phyloP scores from a whole-genome alignment of 1,139 yeast genomes.

The Kodamaea anthophila region DNA sequence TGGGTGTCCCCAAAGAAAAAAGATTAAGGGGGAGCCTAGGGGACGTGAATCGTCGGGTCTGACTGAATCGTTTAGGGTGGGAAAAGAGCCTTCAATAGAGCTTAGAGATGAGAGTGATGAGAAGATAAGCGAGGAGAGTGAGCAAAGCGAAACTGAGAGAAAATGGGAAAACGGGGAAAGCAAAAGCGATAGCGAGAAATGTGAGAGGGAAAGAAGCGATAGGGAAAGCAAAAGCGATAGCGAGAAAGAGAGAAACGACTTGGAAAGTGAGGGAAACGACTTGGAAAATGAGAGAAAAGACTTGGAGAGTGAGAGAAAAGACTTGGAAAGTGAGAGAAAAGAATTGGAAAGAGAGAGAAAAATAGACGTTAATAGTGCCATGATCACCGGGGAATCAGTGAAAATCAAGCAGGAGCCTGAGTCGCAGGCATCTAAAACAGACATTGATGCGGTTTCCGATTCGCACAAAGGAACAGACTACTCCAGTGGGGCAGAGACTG shows the following conservation, averaged over 20 bases:
- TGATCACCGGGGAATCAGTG: background rate
- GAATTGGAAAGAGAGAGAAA: constrained; percentile 3
- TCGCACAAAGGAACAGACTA: background rate
- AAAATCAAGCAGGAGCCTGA: background rate
- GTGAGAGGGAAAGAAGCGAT: constrained; percentile 4
- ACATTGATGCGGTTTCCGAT: background rate
- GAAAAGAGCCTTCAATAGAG: constrained; percentile 1
- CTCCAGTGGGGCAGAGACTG: constrained; percentile 6
- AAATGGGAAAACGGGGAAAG: constrained; percentile 5
- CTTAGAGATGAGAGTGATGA: constrained; percentile 3
- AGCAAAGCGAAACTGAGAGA: constrained; percentile 4
- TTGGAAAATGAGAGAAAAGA: constrained; percentile 2
- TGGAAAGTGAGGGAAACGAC: constrained; percentile 2
- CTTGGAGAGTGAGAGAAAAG: too few species aligned
- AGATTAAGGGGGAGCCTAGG: constrained; percentile 3
- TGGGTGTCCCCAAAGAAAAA: constrained; percentile 15
- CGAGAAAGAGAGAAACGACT: background rate
- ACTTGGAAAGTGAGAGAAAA: constrained; percentile 1
- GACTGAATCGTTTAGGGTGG: background rate
- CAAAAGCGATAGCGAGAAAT: constrained; percentile 4
- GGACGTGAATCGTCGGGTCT: background rate
- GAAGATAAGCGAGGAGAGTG: constrained; percentile 6
- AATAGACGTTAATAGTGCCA: too few species aligned
- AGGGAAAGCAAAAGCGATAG: background rate
- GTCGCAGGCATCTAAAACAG: background rate